These are phyloP conservation scores for Syncephalastrum contaminatum DNA, from an alignment of 371 early-diverging fungal genomes.

Conservation along the genomic window DNA sequence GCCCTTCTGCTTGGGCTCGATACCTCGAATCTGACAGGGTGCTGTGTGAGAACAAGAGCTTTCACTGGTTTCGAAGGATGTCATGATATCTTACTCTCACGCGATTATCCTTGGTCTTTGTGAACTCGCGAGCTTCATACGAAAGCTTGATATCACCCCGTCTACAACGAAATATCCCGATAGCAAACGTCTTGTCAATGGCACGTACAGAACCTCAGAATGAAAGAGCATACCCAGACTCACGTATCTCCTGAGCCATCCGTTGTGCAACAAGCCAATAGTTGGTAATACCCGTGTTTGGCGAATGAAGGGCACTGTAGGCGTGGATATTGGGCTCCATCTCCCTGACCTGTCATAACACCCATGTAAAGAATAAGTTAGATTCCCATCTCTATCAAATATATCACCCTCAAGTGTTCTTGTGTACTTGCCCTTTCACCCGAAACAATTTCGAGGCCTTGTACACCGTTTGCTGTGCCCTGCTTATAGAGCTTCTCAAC, in stretches of 20 bases:
- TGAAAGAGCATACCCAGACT: slow-evolving; percentile 29
- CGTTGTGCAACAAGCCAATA: slow-evolving; percentile 40
- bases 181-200: neutral
- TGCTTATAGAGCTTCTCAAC: slow-evolving; percentile 42
- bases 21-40: slow-evolving; percentile 31
- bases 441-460: slow-evolving; percentile 41
- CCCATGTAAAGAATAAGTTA: neutral
- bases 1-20: slow-evolving; percentile 36
- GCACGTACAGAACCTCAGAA: neutral
- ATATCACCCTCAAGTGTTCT: neutral
- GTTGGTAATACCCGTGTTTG: slow-evolving; percentile 47
- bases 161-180: slow-evolving; percentile 12
- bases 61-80: no score
- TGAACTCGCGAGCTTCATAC: slow-evolving; percentile 39
- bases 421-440: slow-evolving; percentile 28
- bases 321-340: slow-evolving; percentile 46
- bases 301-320: slow-evolving; percentile 45
- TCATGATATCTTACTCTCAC: slow-evolving; percentile 15
- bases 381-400: neutral
- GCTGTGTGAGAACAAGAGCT: neutral
- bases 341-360: slow-evolving; percentile 29
- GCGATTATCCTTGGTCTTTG: slow-evolving; percentile 25
- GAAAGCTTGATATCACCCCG: slow-evolving; percentile 48
- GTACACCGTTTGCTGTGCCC: slow-evolving; percentile 43
- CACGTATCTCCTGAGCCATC: slow-evolving; percentile 37